Conservation (phyloP, 2,329 filamentous ascomycete species). For the Aspergillus fumigatus region DNA sequence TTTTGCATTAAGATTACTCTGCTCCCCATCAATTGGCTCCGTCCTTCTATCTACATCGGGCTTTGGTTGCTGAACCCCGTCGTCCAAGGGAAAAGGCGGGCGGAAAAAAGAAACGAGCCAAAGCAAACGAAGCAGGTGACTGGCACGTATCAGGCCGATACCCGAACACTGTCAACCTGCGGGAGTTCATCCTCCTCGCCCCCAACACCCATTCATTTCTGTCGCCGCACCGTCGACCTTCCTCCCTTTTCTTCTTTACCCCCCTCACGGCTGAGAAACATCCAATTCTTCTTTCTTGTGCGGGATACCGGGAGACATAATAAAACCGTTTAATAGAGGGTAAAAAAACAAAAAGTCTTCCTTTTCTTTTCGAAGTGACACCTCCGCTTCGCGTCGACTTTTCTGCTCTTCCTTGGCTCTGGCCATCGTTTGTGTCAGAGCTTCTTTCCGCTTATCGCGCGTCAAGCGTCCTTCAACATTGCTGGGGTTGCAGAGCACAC, state of each 20-base stretch:
- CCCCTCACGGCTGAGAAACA: background rate
- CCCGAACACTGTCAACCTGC: background rate
- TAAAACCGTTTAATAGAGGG: background rate
- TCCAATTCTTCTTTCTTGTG: background rate
- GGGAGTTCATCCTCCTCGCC: background rate
- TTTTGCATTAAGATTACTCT: background rate
- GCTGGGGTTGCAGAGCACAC: background rate
- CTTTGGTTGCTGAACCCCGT: background rate
- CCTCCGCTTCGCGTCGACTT: background rate
- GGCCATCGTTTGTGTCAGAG: background rate
- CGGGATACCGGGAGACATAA: background rate
- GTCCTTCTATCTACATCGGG: background rate
- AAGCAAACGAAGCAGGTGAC: background rate
- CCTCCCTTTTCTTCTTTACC: constrained; percentile 5
- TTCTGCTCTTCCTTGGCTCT: constrained; percentile 6
- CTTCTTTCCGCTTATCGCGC: background rate
- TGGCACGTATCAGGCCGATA: background rate
- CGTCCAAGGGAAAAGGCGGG: background rate
- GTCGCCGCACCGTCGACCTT: background rate
- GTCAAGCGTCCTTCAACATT: constrained; percentile 1
- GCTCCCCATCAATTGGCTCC: background rate
- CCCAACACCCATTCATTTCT: background rate
- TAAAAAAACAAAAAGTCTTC: background rate
- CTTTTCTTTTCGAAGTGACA: constrained; percentile 6
- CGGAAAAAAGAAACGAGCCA: background rate